A percentile compares a stretch with the other conserved stretches of the same genome.
These are phyloP conservation scores for Microdochium bolleyi DNA, from an alignment of 2,329 filamentous ascomycete genomes.

Conservation along the genomic window DNA sequence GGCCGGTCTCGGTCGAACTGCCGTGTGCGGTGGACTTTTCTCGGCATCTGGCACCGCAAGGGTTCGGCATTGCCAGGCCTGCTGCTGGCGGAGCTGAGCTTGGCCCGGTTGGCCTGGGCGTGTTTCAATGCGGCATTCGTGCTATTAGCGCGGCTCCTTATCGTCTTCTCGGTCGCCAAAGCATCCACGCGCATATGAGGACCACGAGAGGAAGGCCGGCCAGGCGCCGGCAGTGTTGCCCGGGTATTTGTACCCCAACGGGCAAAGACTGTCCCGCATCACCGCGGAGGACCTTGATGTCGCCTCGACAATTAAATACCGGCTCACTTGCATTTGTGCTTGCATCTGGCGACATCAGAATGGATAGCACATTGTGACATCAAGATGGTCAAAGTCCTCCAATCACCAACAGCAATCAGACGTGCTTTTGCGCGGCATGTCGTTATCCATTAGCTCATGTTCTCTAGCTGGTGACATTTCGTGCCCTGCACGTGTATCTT, in stretches of 20 bases:
- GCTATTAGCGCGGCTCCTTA: no score
- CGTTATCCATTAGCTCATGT: no score
- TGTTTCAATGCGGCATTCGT: no score
- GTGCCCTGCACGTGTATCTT: no score
- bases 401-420: no score
- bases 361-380: no score
- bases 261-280: neutral
- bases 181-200: neutral
- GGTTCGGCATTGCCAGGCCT: neutral
- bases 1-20: neutral
- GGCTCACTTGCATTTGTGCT: no score
- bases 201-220: neutral
- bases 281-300: neutral
- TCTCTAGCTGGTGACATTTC: no score
- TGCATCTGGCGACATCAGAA: no score
- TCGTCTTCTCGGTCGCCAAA: neutral
- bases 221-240: neutral
- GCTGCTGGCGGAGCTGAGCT: neutral
- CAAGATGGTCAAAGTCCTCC: no score
- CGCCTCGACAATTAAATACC: neutral
- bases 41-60: neutral
- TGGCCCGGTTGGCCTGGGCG: neutral
- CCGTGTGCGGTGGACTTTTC: neutral
- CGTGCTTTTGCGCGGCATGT: no score
- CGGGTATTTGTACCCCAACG: neutral